Percentiles rank a stretch among this genome's conserved stretches.
Evolutionary conservation across 106 monocot genomes (phyloP).

Genomic region (Allium sativum): DNA sequence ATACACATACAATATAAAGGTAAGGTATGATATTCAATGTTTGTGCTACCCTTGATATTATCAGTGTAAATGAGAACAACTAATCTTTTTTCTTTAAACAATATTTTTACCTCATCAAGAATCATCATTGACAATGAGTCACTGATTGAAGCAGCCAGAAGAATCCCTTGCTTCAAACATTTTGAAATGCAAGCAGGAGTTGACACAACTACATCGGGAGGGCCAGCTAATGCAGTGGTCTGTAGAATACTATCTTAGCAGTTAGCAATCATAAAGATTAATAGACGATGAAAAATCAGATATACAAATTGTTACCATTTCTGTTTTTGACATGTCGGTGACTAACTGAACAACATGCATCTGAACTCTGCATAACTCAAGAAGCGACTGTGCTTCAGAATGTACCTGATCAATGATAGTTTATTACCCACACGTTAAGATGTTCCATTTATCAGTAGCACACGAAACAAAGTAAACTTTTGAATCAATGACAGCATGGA

Average conservation of each 20-base stretch:
- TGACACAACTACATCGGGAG: constrained; percentile 72
- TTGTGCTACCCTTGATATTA: too few species aligned
- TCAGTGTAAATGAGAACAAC: too few species aligned
- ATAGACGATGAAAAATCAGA: background rate
- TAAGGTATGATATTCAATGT: too few species aligned
- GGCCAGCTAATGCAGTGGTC: constrained; percentile 46
- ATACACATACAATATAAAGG: too few species aligned
- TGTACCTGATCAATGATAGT: constrained; percentile 34
- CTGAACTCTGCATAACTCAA: constrained; percentile 68
- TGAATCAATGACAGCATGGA: too few species aligned
- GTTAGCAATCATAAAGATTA: too few species aligned
- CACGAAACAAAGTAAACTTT: too few species aligned
- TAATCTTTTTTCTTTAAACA: background rate
- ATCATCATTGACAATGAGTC: constrained; percentile 64
- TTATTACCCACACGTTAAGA: too few species aligned
- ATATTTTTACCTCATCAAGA: constrained; percentile 69
- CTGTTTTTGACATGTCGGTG: constrained; percentile 40
- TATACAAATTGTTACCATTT: constrained; percentile 42
- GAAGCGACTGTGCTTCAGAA: constrained; percentile 44
- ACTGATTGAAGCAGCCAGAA: constrained; percentile 34
- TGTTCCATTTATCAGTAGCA: too few species aligned
- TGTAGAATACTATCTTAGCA: constrained; percentile 8
- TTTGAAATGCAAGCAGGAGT: constrained; percentile 77
- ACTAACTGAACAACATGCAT: constrained; percentile 55
- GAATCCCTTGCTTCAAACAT: constrained; percentile 55